Base-by-base conservation (phyloP, 73 alveolate genomes). In the Blepharisma stoltei region DNA sequence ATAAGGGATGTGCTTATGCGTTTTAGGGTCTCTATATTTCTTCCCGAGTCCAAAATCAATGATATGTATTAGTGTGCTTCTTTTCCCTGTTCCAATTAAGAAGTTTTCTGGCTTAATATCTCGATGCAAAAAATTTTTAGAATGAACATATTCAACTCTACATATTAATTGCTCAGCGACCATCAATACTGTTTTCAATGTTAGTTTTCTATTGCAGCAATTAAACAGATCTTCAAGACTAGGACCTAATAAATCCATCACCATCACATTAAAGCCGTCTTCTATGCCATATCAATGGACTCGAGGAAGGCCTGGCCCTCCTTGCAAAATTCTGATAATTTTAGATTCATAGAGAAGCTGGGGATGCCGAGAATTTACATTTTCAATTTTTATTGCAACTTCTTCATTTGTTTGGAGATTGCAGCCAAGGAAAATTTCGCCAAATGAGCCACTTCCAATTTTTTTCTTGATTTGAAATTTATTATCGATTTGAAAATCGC, bases 21-120 rank as follows among this genome's bases (percentile, higher is more conserved):
- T 82, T 0, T 83, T 21, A 75, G 89, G 71, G 73, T 82, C 89
- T 25, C 89, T 54, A 45, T 82, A 95, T 53, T 97, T 76, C 83
- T 93, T 95, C 11, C 98, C 92, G 18, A 93, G 79, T 27, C 99
- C 99, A 82, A 95, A 95, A 87, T 95, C 99, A 55, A 95, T 93
- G 8, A 90, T 81, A 79, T 87, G 89, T 54, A 92, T 88, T 8
- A 69, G 80, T 14, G 86, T 81, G 38, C 89, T 82, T 76, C 90
- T 86, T 55, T 92, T 86, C 47, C 90, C 92, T 37, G 81, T 68
- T 5, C 96, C 96, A 50, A 89, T 87, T 38, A 89, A 68, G 78
- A 89, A 89, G 69, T 89, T 89, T 54, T 89, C 96, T 5, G 99
- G 98, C 80, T 95, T 95, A 44, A 95, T 93, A 85, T 95, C 99